A percentile compares a stretch with the other conserved stretches of the same genome.
phyloP scores from a whole-genome alignment of 371 early-diverging fungal species.

The Mucor irregularis region DNA sequence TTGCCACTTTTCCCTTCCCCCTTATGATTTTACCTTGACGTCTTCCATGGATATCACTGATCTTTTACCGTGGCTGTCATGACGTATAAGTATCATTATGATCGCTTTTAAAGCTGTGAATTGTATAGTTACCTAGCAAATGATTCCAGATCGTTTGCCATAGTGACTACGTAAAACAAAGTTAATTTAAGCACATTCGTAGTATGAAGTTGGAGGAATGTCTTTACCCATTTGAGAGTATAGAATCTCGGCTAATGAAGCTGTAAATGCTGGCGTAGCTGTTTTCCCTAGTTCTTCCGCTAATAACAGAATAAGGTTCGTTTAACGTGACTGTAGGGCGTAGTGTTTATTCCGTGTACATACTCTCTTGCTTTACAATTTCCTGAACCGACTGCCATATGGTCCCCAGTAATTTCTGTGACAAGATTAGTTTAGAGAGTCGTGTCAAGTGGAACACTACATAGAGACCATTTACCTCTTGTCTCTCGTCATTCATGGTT shows the following conservation, averaged over 20 bases:
- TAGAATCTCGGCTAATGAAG: constrained; percentile 19
- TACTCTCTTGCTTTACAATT: constrained; percentile 21
- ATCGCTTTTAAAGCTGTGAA: background rate
- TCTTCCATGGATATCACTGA: constrained; percentile 27
- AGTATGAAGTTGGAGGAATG: background rate
- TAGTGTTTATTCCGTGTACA: background rate
- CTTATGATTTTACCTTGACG: constrained; percentile 23
- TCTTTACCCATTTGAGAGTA: constrained; percentile 18
- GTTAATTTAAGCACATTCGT: background rate
- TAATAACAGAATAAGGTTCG: background rate
- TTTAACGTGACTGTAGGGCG: background rate
- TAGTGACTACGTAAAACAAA: constrained; percentile 4
- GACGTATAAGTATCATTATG: background rate
- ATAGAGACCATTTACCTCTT: too few species aligned
- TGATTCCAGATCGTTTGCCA: constrained; percentile 27
- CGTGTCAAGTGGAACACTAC: too few species aligned
- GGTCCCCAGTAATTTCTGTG: constrained; percentile 12
- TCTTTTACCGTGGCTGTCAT: constrained; percentile 18
- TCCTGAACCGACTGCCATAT: constrained; percentile 15
- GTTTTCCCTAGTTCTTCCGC: constrained; percentile 13
- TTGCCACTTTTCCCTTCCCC: too few species aligned
- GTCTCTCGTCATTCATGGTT: too few species aligned
- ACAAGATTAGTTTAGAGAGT: background rate
- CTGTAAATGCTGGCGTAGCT: constrained; percentile 9
- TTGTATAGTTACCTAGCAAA: constrained; percentile 21